Percentiles rank a stretch among this genome's conserved stretches.
phyloP scores from a whole-genome alignment of 192 early-diverging fungal genomes.

The Coemansia sp. region DNA sequence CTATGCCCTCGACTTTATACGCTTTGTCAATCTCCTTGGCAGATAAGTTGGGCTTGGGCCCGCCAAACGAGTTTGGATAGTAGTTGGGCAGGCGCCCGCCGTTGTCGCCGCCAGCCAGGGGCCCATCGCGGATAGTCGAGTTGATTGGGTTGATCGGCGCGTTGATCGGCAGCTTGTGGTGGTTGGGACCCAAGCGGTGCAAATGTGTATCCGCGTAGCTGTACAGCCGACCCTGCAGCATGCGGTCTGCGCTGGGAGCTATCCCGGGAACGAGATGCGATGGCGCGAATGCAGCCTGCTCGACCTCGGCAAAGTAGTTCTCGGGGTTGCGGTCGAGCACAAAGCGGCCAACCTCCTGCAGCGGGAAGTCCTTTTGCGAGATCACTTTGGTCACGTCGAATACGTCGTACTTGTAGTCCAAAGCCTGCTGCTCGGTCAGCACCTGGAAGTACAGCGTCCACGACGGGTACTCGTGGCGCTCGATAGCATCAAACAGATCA shows the following conservation, averaged over 20 bases:
- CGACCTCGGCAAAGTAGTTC: conserved; percentile 75
- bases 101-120: conserved; percentile 55
- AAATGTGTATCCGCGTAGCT: conserved; percentile 72
- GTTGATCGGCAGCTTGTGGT: conserved; percentile 72
- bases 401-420: conserved; percentile 62
- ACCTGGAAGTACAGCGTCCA: conserved; percentile 68
- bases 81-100: conserved; percentile 62
- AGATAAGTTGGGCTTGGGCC: conserved; percentile 34
- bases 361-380: conserved; percentile 62
- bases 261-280: conserved; percentile 70
- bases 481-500: conserved; percentile 65
- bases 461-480: conserved; percentile 60
- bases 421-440: conserved; percentile 58
- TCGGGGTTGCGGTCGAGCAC: conserved; percentile 68
- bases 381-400: conserved; percentile 72
- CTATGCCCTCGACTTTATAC: conserved; percentile 43
- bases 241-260: conserved; percentile 62
- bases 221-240: conserved; percentile 74
- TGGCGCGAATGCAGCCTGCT: conserved; percentile 71
- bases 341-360: conserved; percentile 68
- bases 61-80: conserved; percentile 62
- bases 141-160: conserved; percentile 43
- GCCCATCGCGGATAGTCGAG: conserved; percentile 71
- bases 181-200: conserved; percentile 69
- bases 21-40: conserved; percentile 29